Evolutionary conservation across 1,284 basidiomycete genomes (phyloP), one percentile per base, ranked within the genome.

Genomic region (Irpex sp.): DNA sequence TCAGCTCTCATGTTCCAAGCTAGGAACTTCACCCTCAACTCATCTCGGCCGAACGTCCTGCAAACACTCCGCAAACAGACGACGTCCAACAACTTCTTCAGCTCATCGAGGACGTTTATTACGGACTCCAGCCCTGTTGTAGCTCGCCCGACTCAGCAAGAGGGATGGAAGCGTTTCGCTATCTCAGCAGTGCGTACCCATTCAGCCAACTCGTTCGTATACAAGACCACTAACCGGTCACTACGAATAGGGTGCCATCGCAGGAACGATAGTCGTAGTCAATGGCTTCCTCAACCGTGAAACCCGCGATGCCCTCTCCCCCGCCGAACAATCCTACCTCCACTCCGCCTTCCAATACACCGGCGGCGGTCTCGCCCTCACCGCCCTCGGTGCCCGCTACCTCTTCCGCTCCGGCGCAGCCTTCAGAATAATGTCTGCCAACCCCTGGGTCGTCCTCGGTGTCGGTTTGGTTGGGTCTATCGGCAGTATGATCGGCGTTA

Each of bases 361-460:
- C 7, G 93, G 89, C 19, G 90, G 82, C 58, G 93, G 94, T 5
- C 82, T 96, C 21, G 80, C 80, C 2, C 73, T 93, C 28, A 94
- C 92, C 1, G 93, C 91, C 1, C 72, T 87, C 18, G 86, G 84
- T n/a, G 93, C 93, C 1, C 84, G 91, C 28, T 77, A 83, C 49
- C 80, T 96, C 72, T 94, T 94, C 77, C 82, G 76, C 64, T 87
- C 84, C 55, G 94, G 94, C 0, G 72, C 86, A 60, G 87, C 90
- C 8, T 85, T 85, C 74, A 82, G 90, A 54, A 77, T 96, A 58
- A 95, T 96, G 93, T 77, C 87, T 4, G 83, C 88, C 9, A 96
- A 94, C 74, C 94, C 94, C 58, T 96, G 90, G 93, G 74, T 91
- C 42, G 91, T 95, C 3, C 82, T 94, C 37, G 94, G 92, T 65